These are phyloP conservation scores for Hansenula lynferdii DNA, from an alignment of 1,139 yeast genomes.

Conservation along the genomic window DNA sequence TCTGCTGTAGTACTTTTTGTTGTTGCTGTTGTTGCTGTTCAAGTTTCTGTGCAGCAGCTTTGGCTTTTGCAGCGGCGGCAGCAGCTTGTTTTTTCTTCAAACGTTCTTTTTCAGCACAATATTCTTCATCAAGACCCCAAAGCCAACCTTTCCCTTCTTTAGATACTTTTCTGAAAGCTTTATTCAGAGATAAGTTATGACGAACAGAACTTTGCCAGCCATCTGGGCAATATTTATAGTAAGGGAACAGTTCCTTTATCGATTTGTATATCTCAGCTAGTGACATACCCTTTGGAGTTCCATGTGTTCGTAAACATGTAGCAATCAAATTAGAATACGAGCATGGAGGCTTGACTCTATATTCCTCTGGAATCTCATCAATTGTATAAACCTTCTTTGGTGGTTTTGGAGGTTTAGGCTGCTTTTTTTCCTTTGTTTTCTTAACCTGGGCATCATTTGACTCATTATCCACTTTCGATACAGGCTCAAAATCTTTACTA, in stretches of 20 bases:
- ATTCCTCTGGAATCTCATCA: constrained; percentile 85
- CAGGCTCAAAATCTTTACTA: constrained; percentile 20
- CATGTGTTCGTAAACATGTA: constrained; percentile 64
- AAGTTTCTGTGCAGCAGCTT: constrained; percentile 48
- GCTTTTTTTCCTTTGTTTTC: constrained; percentile 30
- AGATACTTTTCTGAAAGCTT: constrained; percentile 71
- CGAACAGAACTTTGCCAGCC: constrained; percentile 97
- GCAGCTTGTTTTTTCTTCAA: constrained; percentile 67
- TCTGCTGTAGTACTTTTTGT: constrained; percentile 22
- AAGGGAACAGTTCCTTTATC: constrained; percentile 84
- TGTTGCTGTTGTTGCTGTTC: constrained; percentile 39
- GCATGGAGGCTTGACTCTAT: constrained; percentile 73
- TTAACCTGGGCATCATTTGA: constrained; percentile 15
- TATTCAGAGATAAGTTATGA: constrained; percentile 82
- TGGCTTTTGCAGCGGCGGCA: constrained; percentile 51
- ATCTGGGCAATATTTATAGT: constrained; percentile 87
- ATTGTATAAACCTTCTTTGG: constrained; percentile 57
- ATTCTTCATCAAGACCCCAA: constrained; percentile 87
- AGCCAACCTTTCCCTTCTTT: constrained; percentile 89
- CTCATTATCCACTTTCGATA: constrained; percentile 1
- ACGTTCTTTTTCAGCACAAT: constrained; percentile 74
- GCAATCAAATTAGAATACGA: constrained; percentile 79
- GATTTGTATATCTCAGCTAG: constrained; percentile 82
- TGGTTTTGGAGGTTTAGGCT: constrained; percentile 49
- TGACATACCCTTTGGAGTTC: constrained; percentile 70